Percentiles rank a stretch among this genome's conserved stretches.
phyloP scores from a whole-genome alignment of 345 rosid genomes.

The Viola odorata region DNA sequence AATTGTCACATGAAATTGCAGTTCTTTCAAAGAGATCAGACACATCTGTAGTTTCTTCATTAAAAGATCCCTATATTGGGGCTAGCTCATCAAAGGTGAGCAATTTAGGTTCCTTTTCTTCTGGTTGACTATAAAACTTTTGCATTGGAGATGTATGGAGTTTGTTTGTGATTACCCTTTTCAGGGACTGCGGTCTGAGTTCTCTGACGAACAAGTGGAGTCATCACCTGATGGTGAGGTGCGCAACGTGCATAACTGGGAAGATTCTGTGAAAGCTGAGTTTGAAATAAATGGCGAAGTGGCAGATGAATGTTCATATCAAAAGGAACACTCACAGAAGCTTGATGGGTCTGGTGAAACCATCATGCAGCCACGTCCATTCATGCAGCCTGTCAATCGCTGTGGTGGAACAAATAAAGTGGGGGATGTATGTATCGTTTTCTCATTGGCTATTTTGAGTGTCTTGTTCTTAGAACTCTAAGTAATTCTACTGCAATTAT shows the following conservation, averaged over 20 bases:
- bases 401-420: constrained; percentile 7
- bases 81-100: constrained; percentile 21
- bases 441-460: not conserved
- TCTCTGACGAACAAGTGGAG: constrained; percentile 28
- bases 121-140: not conserved
- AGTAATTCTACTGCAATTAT: not conserved
- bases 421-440: constrained; percentile 19
- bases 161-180: constrained; percentile 8
- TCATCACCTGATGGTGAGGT: constrained; percentile 12
- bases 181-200: constrained; percentile 21
- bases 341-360: constrained; percentile 6
- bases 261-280: constrained; percentile 11
- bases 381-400: constrained; percentile 5
- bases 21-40: constrained; percentile 19
- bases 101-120: constrained; percentile 5
- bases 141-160: not conserved
- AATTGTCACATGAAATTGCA: constrained; percentile 9
- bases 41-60: constrained; percentile 18
- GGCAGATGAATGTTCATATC: constrained; percentile 3
- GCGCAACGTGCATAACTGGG: constrained; percentile 5
- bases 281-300: constrained; percentile 1
- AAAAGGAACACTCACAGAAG: not conserved
- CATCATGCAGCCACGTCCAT: constrained; percentile 4
- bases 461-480: not conserved
- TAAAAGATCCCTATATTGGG: constrained; percentile 7